A percentile compares a stretch with the other conserved stretches of the same genome.
These are phyloP conservation scores for Globisporangium nodosum DNA, from an alignment of 352 stramenopile species.

Conservation along the genomic window DNA sequence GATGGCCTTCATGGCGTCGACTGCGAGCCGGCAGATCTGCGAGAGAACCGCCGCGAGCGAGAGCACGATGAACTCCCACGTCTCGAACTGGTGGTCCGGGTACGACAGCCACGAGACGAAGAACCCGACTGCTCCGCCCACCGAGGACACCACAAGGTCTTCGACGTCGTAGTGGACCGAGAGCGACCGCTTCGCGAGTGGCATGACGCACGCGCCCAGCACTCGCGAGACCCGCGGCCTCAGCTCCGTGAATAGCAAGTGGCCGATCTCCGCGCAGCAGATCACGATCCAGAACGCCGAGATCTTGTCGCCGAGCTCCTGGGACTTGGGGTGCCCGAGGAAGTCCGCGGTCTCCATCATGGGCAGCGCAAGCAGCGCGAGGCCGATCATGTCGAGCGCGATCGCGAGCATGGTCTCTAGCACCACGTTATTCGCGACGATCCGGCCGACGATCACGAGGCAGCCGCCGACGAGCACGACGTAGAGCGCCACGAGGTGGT, in stretches of 20 bases:
- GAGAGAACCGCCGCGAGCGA: slow-evolving; percentile 25
- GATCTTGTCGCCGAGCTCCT: slow-evolving; percentile 27
- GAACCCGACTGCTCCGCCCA: slow-evolving; percentile 13
- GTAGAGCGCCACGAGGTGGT: slow-evolving; percentile 39
- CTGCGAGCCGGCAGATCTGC: slow-evolving; percentile 26
- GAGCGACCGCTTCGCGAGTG: neutral
- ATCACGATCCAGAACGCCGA: slow-evolving; percentile 48
- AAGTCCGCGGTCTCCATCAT: slow-evolving; percentile 62
- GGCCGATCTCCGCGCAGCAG: slow-evolving; percentile 23
- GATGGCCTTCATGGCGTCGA: slow-evolving; percentile 38
- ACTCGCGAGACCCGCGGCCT: neutral
- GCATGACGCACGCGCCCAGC: neutral
- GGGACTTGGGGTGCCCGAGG: slow-evolving; percentile 34
- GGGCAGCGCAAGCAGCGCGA: slow-evolving; percentile 52
- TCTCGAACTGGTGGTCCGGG: slow-evolving; percentile 12
- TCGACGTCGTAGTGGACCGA: neutral
- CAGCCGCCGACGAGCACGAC: slow-evolving; percentile 41
- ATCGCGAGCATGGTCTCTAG: slow-evolving; percentile 47
- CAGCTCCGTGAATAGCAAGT: slow-evolving; percentile 21
- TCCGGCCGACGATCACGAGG: slow-evolving; percentile 46
- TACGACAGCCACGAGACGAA: slow-evolving; percentile 19
- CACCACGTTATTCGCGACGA: slow-evolving; percentile 50
- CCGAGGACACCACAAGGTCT: slow-evolving; percentile 20
- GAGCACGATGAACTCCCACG: slow-evolving; percentile 33
- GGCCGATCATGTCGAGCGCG: slow-evolving; percentile 43